These are phyloP conservation scores for Asclepias syriaca DNA, from an alignment of 257 asterid genomes.

Conservation along the genomic window DNA sequence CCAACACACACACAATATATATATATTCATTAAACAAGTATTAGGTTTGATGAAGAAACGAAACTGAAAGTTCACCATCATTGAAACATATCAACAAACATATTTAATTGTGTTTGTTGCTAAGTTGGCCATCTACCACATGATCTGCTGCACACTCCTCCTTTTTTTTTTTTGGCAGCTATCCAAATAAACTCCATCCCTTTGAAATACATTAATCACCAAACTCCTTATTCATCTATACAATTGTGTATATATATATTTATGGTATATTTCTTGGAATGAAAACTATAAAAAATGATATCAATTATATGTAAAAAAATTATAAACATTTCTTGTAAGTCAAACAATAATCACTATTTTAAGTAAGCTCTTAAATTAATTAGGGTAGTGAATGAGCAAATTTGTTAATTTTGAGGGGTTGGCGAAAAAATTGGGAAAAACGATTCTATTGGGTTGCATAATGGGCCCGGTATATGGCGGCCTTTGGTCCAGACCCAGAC, in stretches of 20 bases:
- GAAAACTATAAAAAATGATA: no score
- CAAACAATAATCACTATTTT: no score
- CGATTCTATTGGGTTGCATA: background rate
- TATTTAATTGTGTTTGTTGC: slow-evolving; percentile 17
- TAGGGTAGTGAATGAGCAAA: no score
- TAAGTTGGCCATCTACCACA: slow-evolving; percentile 24
- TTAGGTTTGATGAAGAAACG: slow-evolving; percentile 6
- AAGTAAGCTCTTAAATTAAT: no score
- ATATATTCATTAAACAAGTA: background rate
- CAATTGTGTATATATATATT: no score
- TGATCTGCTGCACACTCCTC: slow-evolving; percentile 16
- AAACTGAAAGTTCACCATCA: slow-evolving; percentile 1
- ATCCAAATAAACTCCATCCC: background rate
- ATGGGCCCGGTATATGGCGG: slow-evolving; percentile 7
- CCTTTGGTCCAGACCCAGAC: background rate
- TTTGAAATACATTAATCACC: background rate
- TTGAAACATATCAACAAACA: slow-evolving; percentile 1
- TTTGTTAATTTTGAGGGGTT: no score
- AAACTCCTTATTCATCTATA: no score
- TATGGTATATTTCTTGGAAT: background rate
- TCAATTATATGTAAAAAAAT: no score
- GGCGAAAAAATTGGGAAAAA: background rate
- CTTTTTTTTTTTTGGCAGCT: background rate
- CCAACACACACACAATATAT: background rate
- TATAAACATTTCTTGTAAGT: no score